Base-by-base conservation (phyloP, 2,329 filamentous ascomycete genomes). In the Trichoderma oligosporum region DNA sequence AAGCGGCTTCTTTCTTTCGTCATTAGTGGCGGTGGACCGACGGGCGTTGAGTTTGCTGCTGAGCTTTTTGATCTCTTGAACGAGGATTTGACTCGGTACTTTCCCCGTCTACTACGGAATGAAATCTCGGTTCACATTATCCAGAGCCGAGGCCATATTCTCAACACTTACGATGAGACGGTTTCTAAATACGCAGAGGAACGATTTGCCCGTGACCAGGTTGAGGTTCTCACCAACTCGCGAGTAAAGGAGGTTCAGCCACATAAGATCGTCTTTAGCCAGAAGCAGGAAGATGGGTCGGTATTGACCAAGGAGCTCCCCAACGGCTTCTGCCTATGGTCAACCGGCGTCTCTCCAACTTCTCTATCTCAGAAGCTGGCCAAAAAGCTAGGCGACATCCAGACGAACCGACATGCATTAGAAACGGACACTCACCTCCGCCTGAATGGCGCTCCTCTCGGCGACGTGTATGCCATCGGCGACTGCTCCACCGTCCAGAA, bases 41-140 rank as follows among this genome's bases (percentile, higher is more conserved):
- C 94, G 0, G 94, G 94, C 60, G 94, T 99, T 33, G 94, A 99
- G 71, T 99, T 99, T 66, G 95, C 95, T 1, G 94, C 94, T 5
- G 94, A 99, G 70, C 81, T 99, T 6, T 97, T 89, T 70, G 94
- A 99, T 72, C 86, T 99, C 71, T 80, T 99, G 14, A 99, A 99
- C 68, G 95, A 99, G 71, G 94, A 99, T 69, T 74, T 99, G 41
- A 86, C 86, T 41, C 79, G 81, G 52, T 84, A 88, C 65, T 99
- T 96, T 72, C 94, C 94, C 2, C 86, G 86, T 61, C 84, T 99
- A 27, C 75, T 99, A n/a, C 85, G 94, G 61, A 97, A 97, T 69
- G 91, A 99, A 71, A 96, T 99, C 47, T 97, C 94, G 0, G 93
- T 99, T 1, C 95, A 99, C 68, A 81, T 99, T 45, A 97, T 99